Conservation (phyloP, 2,329 filamentous ascomycete genomes). For the Aspergillus quadricinctus region DNA sequence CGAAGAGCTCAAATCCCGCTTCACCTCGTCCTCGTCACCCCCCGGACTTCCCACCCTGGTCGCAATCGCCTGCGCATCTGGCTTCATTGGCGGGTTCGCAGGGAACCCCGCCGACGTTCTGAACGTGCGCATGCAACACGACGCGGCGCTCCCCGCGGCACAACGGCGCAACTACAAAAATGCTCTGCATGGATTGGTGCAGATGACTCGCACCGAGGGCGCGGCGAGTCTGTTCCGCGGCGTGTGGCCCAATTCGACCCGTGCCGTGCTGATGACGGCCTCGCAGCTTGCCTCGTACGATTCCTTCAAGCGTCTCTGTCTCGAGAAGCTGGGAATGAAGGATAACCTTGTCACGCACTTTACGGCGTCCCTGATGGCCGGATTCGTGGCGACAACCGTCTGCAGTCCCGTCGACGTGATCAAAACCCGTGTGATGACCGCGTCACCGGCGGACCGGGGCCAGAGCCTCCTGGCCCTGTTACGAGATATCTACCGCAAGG, state of each 20-base stretch:
- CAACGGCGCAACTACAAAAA: slow-evolving; percentile 84
- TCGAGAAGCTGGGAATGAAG: slow-evolving; percentile 49
- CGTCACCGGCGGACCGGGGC: slow-evolving; percentile 41
- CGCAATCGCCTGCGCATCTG: slow-evolving; percentile 75
- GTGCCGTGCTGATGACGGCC: slow-evolving; percentile 63
- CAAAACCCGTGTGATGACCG: slow-evolving; percentile 63
- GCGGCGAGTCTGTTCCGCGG: slow-evolving; percentile 71
- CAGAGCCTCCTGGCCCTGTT: slow-evolving; percentile 47
- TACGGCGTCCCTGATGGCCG: slow-evolving; percentile 56
- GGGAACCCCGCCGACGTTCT: slow-evolving; percentile 95
- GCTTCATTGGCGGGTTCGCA: slow-evolving; percentile 80
- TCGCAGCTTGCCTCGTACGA: slow-evolving; percentile 63
- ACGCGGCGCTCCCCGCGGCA: slow-evolving; percentile 66
- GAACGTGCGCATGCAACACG: slow-evolving; percentile 98
- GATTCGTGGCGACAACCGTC: slow-evolving; percentile 64
- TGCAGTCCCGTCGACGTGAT: slow-evolving; percentile 64
- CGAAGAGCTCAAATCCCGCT: slow-evolving; percentile 78
- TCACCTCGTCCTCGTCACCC: slow-evolving; percentile 49
- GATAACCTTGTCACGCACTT: slow-evolving; percentile 61
- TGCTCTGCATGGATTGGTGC: slow-evolving; percentile 77
- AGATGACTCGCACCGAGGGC: slow-evolving; percentile 87
- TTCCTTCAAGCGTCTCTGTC: slow-evolving; percentile 56
- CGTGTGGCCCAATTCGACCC: slow-evolving; percentile 59
- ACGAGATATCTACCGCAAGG: slow-evolving; percentile 50
- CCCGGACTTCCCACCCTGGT: slow-evolving; percentile 74